Percentiles rank a stretch among this genome's conserved stretches.
phyloP scores from a whole-genome alignment of 495 filamentous ascomycete species.

The Stereocaulon alpinum region DNA sequence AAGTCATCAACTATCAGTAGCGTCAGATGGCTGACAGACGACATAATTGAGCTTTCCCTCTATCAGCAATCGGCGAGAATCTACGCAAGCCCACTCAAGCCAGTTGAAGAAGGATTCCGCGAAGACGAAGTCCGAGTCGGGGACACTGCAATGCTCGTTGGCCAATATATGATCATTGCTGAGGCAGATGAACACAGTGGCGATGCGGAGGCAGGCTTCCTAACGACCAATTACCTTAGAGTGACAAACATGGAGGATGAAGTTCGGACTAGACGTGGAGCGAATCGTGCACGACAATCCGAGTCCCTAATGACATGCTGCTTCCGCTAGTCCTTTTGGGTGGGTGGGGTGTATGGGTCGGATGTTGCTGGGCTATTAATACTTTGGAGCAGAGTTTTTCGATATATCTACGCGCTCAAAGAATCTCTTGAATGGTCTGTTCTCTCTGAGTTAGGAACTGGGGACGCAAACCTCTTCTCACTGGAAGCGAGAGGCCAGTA shows the following conservation, averaged over 20 bases:
- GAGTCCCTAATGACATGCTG: background rate
- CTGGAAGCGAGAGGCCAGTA: too few relatives aligned
- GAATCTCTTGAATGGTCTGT: too few relatives aligned
- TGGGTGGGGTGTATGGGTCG: too few relatives aligned
- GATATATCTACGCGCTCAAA: too few relatives aligned
- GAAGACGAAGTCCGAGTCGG: constrained; percentile 14
- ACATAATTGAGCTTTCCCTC: constrained; percentile 21
- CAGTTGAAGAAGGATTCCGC: constrained; percentile 17
- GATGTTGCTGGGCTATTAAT: too few relatives aligned
- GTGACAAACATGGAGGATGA: constrained; percentile 12
- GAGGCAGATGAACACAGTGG: background rate
- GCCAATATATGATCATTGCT: constrained; percentile 15
- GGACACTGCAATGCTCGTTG: constrained; percentile 15
- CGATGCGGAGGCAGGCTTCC: background rate
- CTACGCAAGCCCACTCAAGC: constrained; percentile 22
- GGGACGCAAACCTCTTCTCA: too few relatives aligned
- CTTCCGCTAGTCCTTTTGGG: background rate
- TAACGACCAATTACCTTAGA: constrained; percentile 18
- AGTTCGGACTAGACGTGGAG: constrained; percentile 11
- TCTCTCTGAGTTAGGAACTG: too few relatives aligned
- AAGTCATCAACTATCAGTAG: constrained; percentile 14
- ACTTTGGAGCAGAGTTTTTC: too few relatives aligned
- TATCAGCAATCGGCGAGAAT: constrained; percentile 16
- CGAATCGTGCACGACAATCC: constrained; percentile 7
- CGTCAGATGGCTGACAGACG: constrained; percentile 20